phyloP scores from a whole-genome alignment of 2,329 filamentous ascomycete genomes.

The Pestalotiopsis sp. region DNA sequence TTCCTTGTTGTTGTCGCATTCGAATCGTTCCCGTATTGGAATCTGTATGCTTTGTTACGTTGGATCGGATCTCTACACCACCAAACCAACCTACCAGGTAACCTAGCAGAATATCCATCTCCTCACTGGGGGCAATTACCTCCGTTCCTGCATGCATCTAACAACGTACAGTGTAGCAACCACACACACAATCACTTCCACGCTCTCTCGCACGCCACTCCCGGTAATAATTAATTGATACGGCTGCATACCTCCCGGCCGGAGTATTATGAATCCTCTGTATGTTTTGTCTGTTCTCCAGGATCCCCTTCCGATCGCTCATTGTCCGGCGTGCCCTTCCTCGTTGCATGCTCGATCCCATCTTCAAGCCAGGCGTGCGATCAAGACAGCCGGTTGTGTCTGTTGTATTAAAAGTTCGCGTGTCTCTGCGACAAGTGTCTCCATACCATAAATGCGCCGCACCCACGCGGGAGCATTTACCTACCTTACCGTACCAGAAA shows the following conservation, averaged over 20 bases:
- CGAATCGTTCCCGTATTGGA: background rate
- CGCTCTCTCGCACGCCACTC: background rate
- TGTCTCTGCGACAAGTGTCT: constrained; percentile 5
- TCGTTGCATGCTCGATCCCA: background rate
- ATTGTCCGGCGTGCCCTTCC: background rate
- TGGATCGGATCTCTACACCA: background rate
- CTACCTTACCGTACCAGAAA: background rate
- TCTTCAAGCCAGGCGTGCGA: background rate
- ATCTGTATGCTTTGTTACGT: background rate
- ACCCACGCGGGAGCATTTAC: background rate
- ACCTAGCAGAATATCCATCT: background rate
- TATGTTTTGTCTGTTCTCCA: constrained; percentile 2
- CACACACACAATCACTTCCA: background rate
- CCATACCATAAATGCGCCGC: constrained; percentile 3
- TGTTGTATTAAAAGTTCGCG: background rate
- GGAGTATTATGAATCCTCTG: constrained; percentile 4
- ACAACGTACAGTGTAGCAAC: background rate
- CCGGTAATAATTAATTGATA: background rate
- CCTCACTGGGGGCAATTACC: background rate
- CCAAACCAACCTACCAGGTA: background rate
- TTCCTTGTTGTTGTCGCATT: background rate
- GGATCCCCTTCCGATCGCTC: constrained; percentile 5
- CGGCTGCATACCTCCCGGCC: background rate
- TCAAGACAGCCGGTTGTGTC: background rate
- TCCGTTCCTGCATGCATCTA: background rate